Evolutionary conservation across 73 alveolate genomes (phyloP).

Genomic region (Paraurostyla sp.): DNA sequence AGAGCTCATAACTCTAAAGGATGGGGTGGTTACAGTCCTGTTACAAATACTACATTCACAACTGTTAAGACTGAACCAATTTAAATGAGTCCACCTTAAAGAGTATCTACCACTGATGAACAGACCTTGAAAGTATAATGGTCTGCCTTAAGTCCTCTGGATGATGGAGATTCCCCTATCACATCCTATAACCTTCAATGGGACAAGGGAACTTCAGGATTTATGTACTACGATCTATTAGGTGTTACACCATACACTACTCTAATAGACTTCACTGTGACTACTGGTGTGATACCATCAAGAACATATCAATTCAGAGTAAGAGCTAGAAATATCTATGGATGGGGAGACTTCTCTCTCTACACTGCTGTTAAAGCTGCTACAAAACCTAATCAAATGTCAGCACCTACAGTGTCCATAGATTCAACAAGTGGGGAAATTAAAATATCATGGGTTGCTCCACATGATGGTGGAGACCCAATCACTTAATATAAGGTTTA

Average conservation of each 20-base stretch:
- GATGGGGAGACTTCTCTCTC: conserved; percentile 61
- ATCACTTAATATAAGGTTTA: conserved; percentile 41
- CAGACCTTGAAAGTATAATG: background rate
- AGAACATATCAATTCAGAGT: conserved; percentile 46
- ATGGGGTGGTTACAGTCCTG: conserved; percentile 55
- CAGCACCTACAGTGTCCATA: conserved; percentile 23
- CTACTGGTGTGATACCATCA: conserved; percentile 36
- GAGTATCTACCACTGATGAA: conserved; percentile 37
- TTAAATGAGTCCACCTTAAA: conserved; percentile 41
- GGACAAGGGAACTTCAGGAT: conserved; percentile 54
- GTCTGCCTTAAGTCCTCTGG: conserved; percentile 28
- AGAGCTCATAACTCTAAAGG: conserved; percentile 70
- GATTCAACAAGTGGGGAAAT: conserved; percentile 22
- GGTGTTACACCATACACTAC: conserved; percentile 19
- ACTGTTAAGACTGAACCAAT: conserved; percentile 18
- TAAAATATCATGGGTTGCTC: conserved; percentile 38
- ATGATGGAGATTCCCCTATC: conserved; percentile 28
- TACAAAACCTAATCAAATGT: conserved; percentile 36
- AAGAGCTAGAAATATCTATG: conserved; percentile 62
- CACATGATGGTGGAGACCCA: conserved; percentile 46
- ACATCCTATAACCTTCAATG: conserved; percentile 48
- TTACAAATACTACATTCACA: background rate
- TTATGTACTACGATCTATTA: background rate
- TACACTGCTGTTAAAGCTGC: conserved; percentile 29
- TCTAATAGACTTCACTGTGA: background rate